These are phyloP conservation scores for Termitomyces sp. DNA, from an alignment of 768 basidiomycete species.

Conservation along the genomic window DNA sequence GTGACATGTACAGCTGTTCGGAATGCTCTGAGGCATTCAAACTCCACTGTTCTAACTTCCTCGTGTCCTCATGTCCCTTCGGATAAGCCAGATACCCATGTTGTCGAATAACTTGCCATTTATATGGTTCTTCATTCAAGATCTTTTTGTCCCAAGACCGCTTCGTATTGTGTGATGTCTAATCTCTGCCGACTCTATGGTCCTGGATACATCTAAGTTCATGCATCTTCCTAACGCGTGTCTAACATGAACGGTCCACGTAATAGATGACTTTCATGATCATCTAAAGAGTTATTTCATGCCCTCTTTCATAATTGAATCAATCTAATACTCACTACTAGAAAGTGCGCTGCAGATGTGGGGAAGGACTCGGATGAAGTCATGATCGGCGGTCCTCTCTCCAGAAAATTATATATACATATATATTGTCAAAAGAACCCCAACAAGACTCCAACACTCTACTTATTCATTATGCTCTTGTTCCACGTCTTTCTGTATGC, in stretches of 20 bases:
- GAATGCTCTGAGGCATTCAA: too few relatives aligned
- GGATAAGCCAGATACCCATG: constrained; percentile 1
- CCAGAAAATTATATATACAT: too few relatives aligned
- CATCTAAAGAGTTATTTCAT: too few relatives aligned
- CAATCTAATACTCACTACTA: too few relatives aligned
- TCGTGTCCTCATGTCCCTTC: too few relatives aligned
- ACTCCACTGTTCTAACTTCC: too few relatives aligned
- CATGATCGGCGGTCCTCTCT: background rate
- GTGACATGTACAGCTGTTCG: too few relatives aligned
- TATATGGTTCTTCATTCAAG: background rate
- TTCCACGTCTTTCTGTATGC: background rate
- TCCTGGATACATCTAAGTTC: background rate
- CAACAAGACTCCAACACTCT: too few relatives aligned
- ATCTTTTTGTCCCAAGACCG: background rate
- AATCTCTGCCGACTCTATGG: background rate
- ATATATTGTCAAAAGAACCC: too few relatives aligned
- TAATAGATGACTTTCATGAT: background rate
- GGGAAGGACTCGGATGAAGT: background rate
- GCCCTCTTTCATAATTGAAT: background rate
- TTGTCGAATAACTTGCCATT: background rate
- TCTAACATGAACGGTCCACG: background rate
- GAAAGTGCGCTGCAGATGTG: too few relatives aligned
- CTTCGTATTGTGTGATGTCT: background rate
- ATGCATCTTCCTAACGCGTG: background rate
- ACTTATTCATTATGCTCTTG: background rate